Evolutionary conservation across 1,284 basidiomycete genomes (phyloP).

Genomic region (Volvariella surrecta): DNA sequence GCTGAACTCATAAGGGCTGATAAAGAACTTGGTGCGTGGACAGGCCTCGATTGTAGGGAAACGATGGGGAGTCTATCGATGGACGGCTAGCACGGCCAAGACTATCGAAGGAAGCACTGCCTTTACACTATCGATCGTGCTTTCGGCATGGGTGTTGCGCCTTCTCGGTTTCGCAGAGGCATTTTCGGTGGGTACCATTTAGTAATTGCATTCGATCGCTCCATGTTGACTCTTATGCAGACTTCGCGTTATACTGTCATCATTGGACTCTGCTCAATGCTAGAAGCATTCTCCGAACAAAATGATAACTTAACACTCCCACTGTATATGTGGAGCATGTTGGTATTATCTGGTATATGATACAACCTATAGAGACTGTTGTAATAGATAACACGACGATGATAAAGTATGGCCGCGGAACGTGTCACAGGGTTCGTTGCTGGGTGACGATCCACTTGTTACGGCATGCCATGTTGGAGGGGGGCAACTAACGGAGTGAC

Average conservation of each 20-base stretch:
- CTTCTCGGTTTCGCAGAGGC: conserved; percentile 57
- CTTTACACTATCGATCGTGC: conserved; percentile 69
- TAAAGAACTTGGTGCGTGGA: conserved; percentile 2
- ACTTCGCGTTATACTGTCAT: conserved; percentile 46
- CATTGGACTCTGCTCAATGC: conserved; percentile 55
- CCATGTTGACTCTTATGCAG: conserved; percentile 21
- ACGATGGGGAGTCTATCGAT: conserved; percentile 69
- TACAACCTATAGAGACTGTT: conserved; percentile 7
- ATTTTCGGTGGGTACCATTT: conserved; percentile 59
- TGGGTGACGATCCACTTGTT: no score
- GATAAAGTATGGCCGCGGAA: no score
- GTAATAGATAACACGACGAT: neutral
- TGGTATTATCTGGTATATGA: conserved; percentile 44
- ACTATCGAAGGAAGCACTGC: conserved; percentile 89
- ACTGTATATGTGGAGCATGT: conserved; percentile 80
- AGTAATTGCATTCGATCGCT: neutral
- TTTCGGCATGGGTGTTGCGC: conserved; percentile 64
- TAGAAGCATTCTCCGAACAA: conserved; percentile 87
- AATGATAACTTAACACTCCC: conserved; percentile 93
- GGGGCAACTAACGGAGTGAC: conserved; percentile 11
- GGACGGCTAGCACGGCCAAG: conserved; percentile 81
- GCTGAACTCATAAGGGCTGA: conserved; percentile 1
- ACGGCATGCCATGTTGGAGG: no score
- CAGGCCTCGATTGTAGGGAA: conserved; percentile 92
- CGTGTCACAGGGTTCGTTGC: no score